Base-by-base conservation (phyloP, 768 basidiomycete species). In the Tricholoma furcatifolium region DNA sequence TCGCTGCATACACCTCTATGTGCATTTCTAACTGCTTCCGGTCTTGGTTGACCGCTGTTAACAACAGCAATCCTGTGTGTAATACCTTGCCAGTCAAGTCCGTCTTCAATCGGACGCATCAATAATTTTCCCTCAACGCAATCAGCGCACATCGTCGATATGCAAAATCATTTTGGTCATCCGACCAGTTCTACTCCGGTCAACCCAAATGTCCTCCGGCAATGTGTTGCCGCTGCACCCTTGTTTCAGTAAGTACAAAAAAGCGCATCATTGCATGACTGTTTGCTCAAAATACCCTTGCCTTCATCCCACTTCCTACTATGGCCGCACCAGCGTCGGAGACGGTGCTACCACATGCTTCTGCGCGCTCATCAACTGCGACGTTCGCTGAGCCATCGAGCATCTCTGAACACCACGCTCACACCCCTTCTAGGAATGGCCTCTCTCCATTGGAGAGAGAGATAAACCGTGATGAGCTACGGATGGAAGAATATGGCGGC, bases 401-500 rank as follows among this genome's bases (percentile, higher is more conserved):
- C 3, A 30, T 45, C n/a, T 31, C 45, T 14, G 46, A 45, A 27
- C 41, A n/a, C 17, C 35, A 47, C 5, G 6, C 2, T 12, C 44
- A 27, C 10, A 20, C 18, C 11, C 30, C 45, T 15, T 11, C 41
- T 14, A 21, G 56, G 15, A 17, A 27, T 5, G 18, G 45, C 15
- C 44, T 56, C 31, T 60, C 49, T 32, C 31, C 53, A 4, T 44
- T 69, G 11, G 60, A 64, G 24, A 54, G 57, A 50, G 62, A 69
- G 30, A 57, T 65, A 1, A 47, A 54, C 23, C 60, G 58, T 15
- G 63, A 57, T 47, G 64, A 72, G 57, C 60, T 63, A 12, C 59
- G 60, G 14, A 53, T 66, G 31, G 66, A 65, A 43, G 62, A 52
- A 12, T 69, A 70, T 63, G 68, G 68, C 11, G 66, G 64, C 42